Evolutionary conservation across 306 rosid genomes (phyloP).

Genomic region (Amphicarpaea edgeworthii): DNA sequence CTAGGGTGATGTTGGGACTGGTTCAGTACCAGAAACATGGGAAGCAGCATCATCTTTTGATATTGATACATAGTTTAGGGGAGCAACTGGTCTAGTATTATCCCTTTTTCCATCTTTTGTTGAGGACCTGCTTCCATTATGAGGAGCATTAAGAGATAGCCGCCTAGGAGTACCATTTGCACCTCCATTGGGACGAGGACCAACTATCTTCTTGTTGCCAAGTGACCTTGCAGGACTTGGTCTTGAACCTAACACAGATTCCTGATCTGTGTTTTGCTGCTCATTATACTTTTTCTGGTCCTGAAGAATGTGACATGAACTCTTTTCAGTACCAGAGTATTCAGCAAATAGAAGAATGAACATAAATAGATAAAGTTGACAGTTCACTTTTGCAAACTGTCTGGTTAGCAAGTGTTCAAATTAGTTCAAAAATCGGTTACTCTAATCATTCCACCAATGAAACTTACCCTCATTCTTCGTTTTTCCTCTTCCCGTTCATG

Average conservation of each 20-base stretch:
- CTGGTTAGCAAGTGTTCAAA: background rate
- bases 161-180: slow-evolving; percentile 84
- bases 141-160: slow-evolving; percentile 77
- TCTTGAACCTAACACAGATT: slow-evolving; percentile 61
- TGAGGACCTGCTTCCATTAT: slow-evolving; percentile 74
- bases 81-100: slow-evolving; percentile 67
- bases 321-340: slow-evolving; percentile 3
- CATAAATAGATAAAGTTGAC: background rate
- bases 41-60: slow-evolving; percentile 85
- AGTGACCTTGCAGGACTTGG: slow-evolving; percentile 80
- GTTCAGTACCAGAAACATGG: slow-evolving; percentile 75
- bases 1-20: slow-evolving; percentile 69
- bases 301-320: slow-evolving; percentile 52
- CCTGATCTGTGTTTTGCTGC: slow-evolving; percentile 78
- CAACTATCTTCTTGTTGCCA: slow-evolving; percentile 78
- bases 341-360: slow-evolving; percentile 4
- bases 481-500: slow-evolving; percentile 94
- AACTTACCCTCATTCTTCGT: slow-evolving; percentile 79
- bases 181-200: slow-evolving; percentile 81
- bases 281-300: slow-evolving; percentile 86
- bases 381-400: background rate
- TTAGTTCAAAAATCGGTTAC: no score
- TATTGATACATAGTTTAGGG: slow-evolving; percentile 68
- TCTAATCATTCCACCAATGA: background rate
- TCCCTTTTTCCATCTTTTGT: slow-evolving; percentile 76